phyloP scores from a whole-genome alignment of 75 land plant species.

The Picea sitchensis region DNA sequence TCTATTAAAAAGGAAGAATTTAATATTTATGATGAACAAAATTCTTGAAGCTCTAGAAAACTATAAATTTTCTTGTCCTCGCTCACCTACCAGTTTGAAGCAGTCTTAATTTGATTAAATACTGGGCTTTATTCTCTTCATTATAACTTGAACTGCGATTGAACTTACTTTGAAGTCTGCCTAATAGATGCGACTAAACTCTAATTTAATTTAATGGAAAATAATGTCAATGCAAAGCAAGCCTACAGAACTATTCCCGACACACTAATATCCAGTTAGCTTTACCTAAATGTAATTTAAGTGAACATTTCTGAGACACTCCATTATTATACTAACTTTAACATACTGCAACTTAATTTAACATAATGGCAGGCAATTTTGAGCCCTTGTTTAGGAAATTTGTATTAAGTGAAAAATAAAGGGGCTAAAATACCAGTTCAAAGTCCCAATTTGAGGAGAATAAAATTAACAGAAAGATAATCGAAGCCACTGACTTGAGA shows the following conservation, averaged over 20 bases:
- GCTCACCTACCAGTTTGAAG: background rate
- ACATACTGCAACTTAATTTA: constrained; percentile 1
- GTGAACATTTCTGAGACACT: background rate
- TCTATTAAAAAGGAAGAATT: background rate
- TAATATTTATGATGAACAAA: background rate
- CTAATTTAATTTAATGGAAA: background rate
- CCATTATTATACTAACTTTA: background rate
- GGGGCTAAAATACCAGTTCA: background rate
- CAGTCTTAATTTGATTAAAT: background rate
- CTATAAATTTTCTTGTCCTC: background rate
- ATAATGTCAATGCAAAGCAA: too few species aligned
- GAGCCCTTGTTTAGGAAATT: background rate
- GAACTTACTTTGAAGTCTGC: background rate
- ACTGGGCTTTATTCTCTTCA: too few species aligned
- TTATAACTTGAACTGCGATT: background rate
- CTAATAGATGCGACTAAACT: background rate
- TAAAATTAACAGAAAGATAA: background rate
- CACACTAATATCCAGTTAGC: too few species aligned
- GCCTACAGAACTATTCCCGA: too few species aligned
- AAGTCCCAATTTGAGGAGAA: background rate
- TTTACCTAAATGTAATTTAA: background rate
- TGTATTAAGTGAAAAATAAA: background rate
- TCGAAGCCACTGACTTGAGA: background rate
- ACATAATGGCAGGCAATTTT: background rate
- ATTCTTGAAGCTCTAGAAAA: background rate